Evolutionary conservation across 2,329 filamentous ascomycete genomes (phyloP).

Genomic region (Colletotrichum sp.): DNA sequence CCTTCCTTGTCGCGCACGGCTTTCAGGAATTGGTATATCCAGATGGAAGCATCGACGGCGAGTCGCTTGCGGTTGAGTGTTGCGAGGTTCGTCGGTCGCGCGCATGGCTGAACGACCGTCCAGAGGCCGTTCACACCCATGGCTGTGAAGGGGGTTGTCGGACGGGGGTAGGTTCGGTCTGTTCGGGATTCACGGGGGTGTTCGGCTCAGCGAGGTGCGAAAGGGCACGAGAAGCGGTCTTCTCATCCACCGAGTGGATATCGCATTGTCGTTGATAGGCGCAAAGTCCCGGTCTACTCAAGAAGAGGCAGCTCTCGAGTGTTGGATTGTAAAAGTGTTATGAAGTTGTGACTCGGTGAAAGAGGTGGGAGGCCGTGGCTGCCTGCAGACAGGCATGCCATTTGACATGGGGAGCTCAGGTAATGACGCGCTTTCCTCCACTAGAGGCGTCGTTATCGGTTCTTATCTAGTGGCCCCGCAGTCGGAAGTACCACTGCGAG

Average conservation of each 20-base stretch:
- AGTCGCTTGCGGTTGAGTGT: constrained; percentile 96
- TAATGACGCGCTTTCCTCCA: constrained; percentile 19
- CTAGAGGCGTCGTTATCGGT: not conserved
- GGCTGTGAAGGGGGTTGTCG: constrained; percentile 22
- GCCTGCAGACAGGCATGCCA: not conserved
- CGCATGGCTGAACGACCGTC: constrained; percentile 94
- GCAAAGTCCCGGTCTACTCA: not conserved
- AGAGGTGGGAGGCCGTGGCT: not conserved
- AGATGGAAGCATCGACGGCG: constrained; percentile 97
- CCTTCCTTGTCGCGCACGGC: constrained; percentile 98
- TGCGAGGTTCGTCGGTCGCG: constrained; percentile 93
- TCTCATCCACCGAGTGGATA: constrained; percentile 7
- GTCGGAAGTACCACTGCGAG: not conserved
- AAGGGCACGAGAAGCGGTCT: constrained; percentile 14
- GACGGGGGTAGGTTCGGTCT: not conserved
- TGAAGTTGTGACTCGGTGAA: constrained; percentile 4
- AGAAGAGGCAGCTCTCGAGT: not conserved
- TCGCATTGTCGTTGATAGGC: constrained; percentile 4
- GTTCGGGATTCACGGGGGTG: constrained; percentile 8
- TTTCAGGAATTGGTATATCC: constrained; percentile 99
- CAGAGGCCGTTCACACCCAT: constrained; percentile 99
- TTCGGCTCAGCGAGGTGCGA: not conserved
- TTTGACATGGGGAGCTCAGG: not conserved
- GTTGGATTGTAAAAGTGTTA: not conserved
- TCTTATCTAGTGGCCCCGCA: constrained; percentile 15